phyloP scores from a whole-genome alignment of 805 yeast genomes.

The Phaffomyces opuntiae region DNA sequence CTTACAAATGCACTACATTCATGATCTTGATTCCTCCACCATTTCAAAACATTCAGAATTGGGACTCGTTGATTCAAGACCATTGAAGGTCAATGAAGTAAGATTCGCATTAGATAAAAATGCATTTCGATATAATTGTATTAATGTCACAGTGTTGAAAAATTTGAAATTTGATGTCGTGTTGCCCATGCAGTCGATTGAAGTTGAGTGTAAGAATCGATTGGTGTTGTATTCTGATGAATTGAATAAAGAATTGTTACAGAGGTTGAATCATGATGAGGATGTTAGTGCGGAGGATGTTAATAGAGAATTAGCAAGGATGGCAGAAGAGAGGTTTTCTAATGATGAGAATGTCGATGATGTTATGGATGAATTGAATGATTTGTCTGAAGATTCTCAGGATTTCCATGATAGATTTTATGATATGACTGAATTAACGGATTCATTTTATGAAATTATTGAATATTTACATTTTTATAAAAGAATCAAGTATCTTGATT shows the following conservation, averaged over 20 bases:
- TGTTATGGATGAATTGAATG: background rate
- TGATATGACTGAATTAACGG: background rate
- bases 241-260: conserved; percentile 13
- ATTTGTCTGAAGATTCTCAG: conserved; percentile 7
- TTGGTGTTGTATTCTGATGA: conserved; percentile 9
- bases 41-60: background rate
- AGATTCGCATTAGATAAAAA: conserved; percentile 15
- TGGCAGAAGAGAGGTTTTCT: conserved; percentile 14
- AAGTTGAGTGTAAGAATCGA: conserved; percentile 14
- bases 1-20: conserved; percentile 11
- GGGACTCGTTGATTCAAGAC: background rate
- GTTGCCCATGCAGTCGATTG: conserved; percentile 10
- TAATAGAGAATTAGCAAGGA: conserved; percentile 13
- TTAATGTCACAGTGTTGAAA: conserved; percentile 19
- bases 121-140: conserved; percentile 18
- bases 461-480: background rate
- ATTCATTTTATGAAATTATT: background rate
- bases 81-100: background rate
- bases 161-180: conserved; percentile 22
- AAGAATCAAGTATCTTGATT: conserved; percentile 7
- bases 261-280: conserved; percentile 4
- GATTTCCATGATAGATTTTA: conserved; percentile 16
- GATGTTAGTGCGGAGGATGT: conserved; percentile 12
- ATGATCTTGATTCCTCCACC: conserved; percentile 13
- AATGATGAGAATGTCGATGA: background rate